phyloP scores from a whole-genome alignment of 2,329 filamentous ascomycete genomes.

The Talaromyces sp. region DNA sequence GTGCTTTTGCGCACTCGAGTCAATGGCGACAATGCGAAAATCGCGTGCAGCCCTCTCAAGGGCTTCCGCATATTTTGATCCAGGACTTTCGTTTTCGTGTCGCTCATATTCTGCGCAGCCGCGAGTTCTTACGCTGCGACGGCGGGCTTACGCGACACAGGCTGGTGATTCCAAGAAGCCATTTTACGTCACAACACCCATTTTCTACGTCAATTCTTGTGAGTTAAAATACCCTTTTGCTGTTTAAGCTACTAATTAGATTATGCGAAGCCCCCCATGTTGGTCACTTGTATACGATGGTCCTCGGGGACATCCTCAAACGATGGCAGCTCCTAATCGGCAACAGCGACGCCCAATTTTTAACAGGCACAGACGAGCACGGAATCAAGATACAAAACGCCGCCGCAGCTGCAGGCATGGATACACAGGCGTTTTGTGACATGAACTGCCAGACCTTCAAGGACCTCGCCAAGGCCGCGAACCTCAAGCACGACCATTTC shows the following conservation, averaged over 20 bases:
- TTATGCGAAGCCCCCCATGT: conserved; percentile 79
- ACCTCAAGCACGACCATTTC: conserved; percentile 76
- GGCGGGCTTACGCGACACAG: conserved; percentile 25
- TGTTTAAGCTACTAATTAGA: background rate
- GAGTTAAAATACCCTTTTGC: conserved; percentile 18
- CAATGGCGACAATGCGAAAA: conserved; percentile 7
- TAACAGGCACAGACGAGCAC: conserved; percentile 94
- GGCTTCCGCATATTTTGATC: conserved; percentile 21
- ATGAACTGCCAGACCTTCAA: conserved; percentile 73
- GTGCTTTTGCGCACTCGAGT: background rate
- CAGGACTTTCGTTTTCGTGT: conserved; percentile 23
- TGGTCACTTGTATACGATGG: conserved; percentile 89
- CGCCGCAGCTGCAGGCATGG: conserved; percentile 16
- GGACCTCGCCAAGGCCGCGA: conserved; percentile 62
- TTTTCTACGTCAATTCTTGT: conserved; percentile 98
- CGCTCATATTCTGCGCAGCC: conserved; percentile 13
- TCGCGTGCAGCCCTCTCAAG: conserved; percentile 24
- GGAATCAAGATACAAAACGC: conserved; percentile 66
- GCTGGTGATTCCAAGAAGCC: conserved; percentile 55
- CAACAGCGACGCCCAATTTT: conserved; percentile 59
- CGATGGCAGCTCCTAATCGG: conserved; percentile 79
- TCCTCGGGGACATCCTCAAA: conserved; percentile 86
- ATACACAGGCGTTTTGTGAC: conserved; percentile 84
- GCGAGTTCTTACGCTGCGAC: conserved; percentile 14
- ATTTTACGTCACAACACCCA: conserved; percentile 92